Percentiles rank a stretch among this genome's conserved stretches.
phyloP scores from a whole-genome alignment of 768 basidiomycete species.

The Sarcodon aspratus region DNA sequence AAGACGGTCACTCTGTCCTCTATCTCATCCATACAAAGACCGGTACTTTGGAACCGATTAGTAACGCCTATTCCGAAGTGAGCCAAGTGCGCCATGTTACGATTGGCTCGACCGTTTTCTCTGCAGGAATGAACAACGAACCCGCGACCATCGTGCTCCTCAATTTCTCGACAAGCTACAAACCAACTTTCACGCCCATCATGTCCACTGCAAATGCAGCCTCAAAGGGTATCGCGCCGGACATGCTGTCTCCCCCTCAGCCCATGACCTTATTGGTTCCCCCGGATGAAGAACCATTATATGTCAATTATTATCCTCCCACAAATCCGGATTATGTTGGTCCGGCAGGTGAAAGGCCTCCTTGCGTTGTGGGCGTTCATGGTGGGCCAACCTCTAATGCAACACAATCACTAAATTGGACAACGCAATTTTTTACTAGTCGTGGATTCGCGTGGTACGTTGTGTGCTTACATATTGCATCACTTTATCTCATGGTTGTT shows the following conservation, averaged over 20 bases:
- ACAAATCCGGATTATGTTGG: conserved; percentile 49
- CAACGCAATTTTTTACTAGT: conserved; percentile 55
- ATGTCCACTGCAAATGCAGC: neutral
- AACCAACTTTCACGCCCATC: conserved; percentile 12
- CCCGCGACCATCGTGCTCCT: conserved; percentile 23
- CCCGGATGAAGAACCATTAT: conserved; percentile 28
- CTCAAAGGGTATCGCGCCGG: neutral
- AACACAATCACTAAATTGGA: conserved; percentile 37
- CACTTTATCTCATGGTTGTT: neutral
- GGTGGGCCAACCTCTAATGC: conserved; percentile 57
- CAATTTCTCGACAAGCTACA: conserved; percentile 13
- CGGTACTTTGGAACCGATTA: conserved; percentile 19
- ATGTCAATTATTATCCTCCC: conserved; percentile 60
- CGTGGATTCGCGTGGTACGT: conserved; percentile 64
- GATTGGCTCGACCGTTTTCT: conserved; percentile 25
- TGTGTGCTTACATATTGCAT: neutral
- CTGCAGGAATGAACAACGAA: conserved; percentile 30
- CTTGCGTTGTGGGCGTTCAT: conserved; percentile 53
- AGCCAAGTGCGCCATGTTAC: conserved; percentile 23
- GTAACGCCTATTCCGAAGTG: conserved; percentile 32
- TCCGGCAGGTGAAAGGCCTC: conserved; percentile 47
- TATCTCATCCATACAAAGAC: conserved; percentile 19
- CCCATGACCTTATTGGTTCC: conserved; percentile 32
- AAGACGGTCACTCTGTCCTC: conserved; percentile 21
- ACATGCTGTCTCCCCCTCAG: conserved; percentile 35